These are phyloP conservation scores for Rubia yunnanensis DNA, from an alignment of 257 asterid species.

Conservation along the genomic window DNA sequence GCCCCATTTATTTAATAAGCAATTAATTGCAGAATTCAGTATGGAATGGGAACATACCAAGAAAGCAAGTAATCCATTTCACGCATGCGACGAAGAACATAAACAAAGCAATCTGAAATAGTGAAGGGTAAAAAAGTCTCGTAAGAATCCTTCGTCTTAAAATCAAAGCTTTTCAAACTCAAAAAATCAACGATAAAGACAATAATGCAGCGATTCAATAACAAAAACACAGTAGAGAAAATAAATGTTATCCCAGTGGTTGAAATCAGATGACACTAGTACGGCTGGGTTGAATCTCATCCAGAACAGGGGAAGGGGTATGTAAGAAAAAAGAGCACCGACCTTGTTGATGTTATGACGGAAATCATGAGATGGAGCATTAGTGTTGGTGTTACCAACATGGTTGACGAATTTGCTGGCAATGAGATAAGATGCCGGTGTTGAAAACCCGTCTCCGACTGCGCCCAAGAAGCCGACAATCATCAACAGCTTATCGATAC, in stretches of 20 bases:
- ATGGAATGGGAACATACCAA: constrained; percentile 25
- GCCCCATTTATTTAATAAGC: too few relatives aligned
- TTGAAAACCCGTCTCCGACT: constrained; percentile 52
- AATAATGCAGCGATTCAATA: too few relatives aligned
- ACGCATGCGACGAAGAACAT: constrained; percentile 66
- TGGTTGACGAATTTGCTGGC: constrained; percentile 58
- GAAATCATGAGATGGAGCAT: constrained; percentile 18
- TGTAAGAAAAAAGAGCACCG: background rate
- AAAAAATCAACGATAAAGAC: background rate
- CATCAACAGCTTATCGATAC: constrained; percentile 46
- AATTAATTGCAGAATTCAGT: too few relatives aligned
- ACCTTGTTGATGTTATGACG: constrained; percentile 47
- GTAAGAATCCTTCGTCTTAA: background rate
- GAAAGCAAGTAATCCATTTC: constrained; percentile 64
- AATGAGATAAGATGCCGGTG: constrained; percentile 50
- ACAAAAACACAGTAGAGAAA: too few relatives aligned
- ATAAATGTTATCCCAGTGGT: too few relatives aligned
- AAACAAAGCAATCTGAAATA: constrained; percentile 55
- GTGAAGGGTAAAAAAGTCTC: background rate
- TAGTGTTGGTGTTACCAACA: constrained; percentile 20
- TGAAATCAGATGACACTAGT: too few relatives aligned
- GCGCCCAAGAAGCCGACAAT: constrained; percentile 54
- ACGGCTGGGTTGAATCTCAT: too few relatives aligned
- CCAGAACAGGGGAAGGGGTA: too few relatives aligned
- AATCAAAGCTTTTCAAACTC: background rate